A percentile compares a stretch with the other conserved stretches of the same genome.
phyloP scores from a whole-genome alignment of 106 monocot species.

The Iris macrosiphon region DNA sequence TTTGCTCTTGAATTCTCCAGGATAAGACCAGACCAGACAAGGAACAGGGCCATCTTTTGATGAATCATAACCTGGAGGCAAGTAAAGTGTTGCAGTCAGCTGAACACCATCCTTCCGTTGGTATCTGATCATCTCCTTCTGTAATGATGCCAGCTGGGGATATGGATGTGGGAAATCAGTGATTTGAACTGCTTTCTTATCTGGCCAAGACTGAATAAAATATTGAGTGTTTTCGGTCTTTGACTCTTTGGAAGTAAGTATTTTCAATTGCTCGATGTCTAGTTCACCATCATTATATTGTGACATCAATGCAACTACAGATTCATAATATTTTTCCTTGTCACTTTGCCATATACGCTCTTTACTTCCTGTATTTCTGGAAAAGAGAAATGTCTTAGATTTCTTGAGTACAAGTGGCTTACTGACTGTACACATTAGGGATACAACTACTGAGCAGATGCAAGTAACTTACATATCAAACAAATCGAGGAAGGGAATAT shows the following conservation, averaged over 20 bases:
- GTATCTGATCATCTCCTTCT: slow-evolving; percentile 97
- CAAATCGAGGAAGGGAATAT: slow-evolving; percentile 94
- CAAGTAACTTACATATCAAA: slow-evolving; percentile 78
- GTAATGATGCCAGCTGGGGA: slow-evolving; percentile 79
- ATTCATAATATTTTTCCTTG: slow-evolving; percentile 91
- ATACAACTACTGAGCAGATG: neutral
- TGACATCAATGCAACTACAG: slow-evolving; percentile 92
- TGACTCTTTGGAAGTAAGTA: slow-evolving; percentile 95
- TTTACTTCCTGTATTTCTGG: slow-evolving; percentile 81
- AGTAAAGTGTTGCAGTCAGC: slow-evolving; percentile 89
- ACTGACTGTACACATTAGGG: too few species aligned
- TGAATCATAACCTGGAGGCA: slow-evolving; percentile 83
- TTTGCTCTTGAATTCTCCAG: slow-evolving; percentile 99
- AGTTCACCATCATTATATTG: slow-evolving; percentile 64
- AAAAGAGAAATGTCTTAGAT: neutral
- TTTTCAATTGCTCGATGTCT: slow-evolving; percentile 57
- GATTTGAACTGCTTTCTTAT: slow-evolving; percentile 67
- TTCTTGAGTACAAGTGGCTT: too few species aligned
- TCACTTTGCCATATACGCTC: slow-evolving; percentile 99
- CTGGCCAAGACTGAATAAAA: slow-evolving; percentile 75
- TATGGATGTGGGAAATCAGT: slow-evolving; percentile 97
- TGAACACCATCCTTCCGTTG: slow-evolving; percentile 96
- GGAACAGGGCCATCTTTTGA: slow-evolving; percentile 82
- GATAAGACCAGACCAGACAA: slow-evolving; percentile 95
- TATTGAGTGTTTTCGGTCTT: slow-evolving; percentile 99